Evolutionary conservation across 2,329 filamentous ascomycete species (phyloP), one percentile per base, ranked within the genome.

Genomic region (Aspergillus intermedius): DNA sequence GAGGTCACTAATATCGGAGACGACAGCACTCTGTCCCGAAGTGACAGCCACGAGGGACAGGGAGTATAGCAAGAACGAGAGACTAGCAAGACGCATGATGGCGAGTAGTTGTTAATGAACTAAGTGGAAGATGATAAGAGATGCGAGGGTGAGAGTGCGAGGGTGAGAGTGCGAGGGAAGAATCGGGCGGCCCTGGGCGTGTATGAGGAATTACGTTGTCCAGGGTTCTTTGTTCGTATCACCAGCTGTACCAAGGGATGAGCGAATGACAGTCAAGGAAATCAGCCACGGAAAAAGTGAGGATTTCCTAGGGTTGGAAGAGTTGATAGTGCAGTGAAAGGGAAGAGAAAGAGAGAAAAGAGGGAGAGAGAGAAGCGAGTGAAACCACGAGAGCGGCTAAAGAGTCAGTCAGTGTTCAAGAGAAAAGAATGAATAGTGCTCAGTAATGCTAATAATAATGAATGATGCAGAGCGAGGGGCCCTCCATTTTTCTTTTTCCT

Each of bases 41-140:
- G 52, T 49, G 41, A 60, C 60, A 5, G 63, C 60, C 51, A 63
- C 57, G 51, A 67, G 55, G 43, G 65, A 62, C 48, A 68, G 54
- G 48, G 63, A 63, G 51, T 67, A 64, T 13, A 61, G 45, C 49
- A 67, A 44, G 41, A 67, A 56, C 44, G 64, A 64, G 40, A 67
- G 57, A 45, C 54, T 53, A 47, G 58, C 52, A 43, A 62, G 51
- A 55, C 64, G 64, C 65, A 67, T 67, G 51, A 48, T 61, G 55
- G 53, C 47, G 25, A 41, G 37, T 22, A 13, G 40, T 42, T 13
- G n/a, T 12, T 19, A 23, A 25, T 30, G 25, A 30, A 30, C 10
- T 12, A 9, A 9, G 25, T 30, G 35, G 21, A 43, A 13, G 21
- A 43, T 15, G n/a, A 28, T n/a, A 9, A 17, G 21, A 12, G 13